A percentile compares a stretch with the other conserved stretches of the same genome.
These are phyloP conservation scores for Colletotrichum filicis DNA, from an alignment of 2,329 filamentous ascomycete species.

Conservation along the genomic window DNA sequence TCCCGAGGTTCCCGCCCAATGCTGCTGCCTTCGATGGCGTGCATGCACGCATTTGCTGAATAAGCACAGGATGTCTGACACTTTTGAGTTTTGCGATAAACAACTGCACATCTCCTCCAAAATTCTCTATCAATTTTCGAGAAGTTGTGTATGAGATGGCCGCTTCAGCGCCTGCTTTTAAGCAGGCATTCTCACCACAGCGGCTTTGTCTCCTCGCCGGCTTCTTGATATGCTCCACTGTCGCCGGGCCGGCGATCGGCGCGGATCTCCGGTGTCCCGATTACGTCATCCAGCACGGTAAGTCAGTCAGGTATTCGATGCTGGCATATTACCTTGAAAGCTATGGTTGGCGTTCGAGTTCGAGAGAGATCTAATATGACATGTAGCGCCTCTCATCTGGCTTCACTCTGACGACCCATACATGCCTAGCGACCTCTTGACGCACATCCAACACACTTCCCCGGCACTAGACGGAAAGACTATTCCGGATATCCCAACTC, in stretches of 20 bases:
- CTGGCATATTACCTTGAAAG: not conserved
- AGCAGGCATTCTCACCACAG: not conserved
- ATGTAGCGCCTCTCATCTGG: constrained; percentile 44
- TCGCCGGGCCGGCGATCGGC: constrained; percentile 15
- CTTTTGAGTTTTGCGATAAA: not conserved
- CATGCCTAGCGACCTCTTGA: constrained; percentile 42
- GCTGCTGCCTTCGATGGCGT: not conserved
- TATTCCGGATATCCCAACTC: constrained; percentile 34
- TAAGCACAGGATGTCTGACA: constrained; percentile 5
- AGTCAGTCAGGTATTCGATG: constrained; percentile 14
- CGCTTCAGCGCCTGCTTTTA: not conserved
- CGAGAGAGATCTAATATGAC: not conserved
- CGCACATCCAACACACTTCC: constrained; percentile 43
- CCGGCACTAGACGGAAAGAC: constrained; percentile 36
- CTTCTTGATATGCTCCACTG: constrained; percentile 8
- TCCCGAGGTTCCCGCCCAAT: not conserved
- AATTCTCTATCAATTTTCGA: not conserved
- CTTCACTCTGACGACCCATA: constrained; percentile 46
- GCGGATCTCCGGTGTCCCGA: constrained; percentile 38
- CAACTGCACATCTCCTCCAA: not conserved
- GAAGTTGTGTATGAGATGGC: not conserved
- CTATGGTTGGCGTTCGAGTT: not conserved
- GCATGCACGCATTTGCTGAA: constrained; percentile 2
- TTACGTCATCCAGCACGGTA: constrained; percentile 45
- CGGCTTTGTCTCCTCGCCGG: constrained; percentile 7